phyloP scores from a whole-genome alignment of 805 yeast species.

The Ogataea naganishii region DNA sequence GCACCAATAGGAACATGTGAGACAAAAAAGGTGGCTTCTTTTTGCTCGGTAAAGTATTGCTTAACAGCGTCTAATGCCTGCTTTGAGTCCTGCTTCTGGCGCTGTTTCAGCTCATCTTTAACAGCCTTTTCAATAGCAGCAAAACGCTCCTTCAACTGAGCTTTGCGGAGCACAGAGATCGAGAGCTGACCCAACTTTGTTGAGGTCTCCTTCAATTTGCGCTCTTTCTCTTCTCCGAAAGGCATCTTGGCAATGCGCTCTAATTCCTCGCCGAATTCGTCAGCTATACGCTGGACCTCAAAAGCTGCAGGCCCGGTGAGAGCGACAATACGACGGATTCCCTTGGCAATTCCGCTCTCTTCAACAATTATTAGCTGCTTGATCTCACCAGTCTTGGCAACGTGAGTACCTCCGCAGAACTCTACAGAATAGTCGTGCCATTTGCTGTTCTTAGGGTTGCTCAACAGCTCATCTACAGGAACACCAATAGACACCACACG shows the following conservation, averaged over 20 bases:
- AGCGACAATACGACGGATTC: constrained; percentile 96
- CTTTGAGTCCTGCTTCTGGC: constrained; percentile 83
- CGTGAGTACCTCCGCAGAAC: constrained; percentile 99
- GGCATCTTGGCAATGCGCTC: constrained; percentile 52
- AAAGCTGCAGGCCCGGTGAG: constrained; percentile 89
- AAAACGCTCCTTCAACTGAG: constrained; percentile 65
- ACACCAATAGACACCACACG: constrained; percentile 95
- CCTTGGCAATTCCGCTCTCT: constrained; percentile 97
- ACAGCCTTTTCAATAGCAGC: constrained; percentile 73
- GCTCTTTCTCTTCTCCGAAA: constrained; percentile 73
- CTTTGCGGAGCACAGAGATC: constrained; percentile 76
- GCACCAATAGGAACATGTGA: constrained; percentile 62
- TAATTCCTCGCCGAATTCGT: constrained; percentile 56
- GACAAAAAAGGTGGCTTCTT: constrained; percentile 51
- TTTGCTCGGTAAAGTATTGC: constrained; percentile 51
- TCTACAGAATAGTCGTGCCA: constrained; percentile 82
- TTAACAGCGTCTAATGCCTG: constrained; percentile 71
- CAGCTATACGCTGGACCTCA: constrained; percentile 81
- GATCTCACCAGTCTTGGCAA: constrained; percentile 84
- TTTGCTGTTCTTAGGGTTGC: constrained; percentile 58
- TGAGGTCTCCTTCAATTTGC: constrained; percentile 72
- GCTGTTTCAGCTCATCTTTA: constrained; percentile 80
- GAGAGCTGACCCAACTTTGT: constrained; percentile 75
- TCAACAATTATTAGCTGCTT: constrained; percentile 84
- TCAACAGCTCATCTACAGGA: constrained; percentile 73